Evolutionary conservation across 2,329 filamentous ascomycete species (phyloP).

Genomic region (Neofusicoccum parvum): DNA sequence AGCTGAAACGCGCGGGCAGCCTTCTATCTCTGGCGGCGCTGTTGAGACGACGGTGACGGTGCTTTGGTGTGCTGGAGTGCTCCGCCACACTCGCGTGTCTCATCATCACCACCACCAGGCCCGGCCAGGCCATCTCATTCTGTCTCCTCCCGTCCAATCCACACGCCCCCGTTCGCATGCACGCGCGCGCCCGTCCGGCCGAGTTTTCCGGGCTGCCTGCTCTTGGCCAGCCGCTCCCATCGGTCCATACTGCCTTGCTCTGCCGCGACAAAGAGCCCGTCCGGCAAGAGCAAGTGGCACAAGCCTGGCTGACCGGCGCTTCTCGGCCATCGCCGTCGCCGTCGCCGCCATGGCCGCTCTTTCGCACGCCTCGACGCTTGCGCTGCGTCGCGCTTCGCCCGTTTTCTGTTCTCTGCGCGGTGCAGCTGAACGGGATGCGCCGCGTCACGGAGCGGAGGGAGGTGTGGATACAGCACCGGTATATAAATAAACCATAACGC

Average conservation of each 20-base stretch:
- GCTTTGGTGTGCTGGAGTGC: background rate
- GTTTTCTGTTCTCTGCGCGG: background rate
- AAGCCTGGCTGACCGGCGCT: background rate
- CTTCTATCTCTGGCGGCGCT: background rate
- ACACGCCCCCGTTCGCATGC: background rate
- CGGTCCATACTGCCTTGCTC: background rate
- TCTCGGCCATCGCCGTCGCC: background rate
- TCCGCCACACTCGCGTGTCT: constrained; percentile 5
- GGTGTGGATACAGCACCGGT: background rate
- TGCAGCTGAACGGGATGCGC: constrained; percentile 5
- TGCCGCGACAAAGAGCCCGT: background rate
- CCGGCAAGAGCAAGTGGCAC: background rate
- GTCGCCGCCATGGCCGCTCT: background rate
- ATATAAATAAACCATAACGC: constrained; percentile 10
- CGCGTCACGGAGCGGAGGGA: background rate
- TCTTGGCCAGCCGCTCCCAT: background rate
- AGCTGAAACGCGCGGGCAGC: background rate
- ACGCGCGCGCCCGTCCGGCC: background rate
- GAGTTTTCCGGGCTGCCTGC: background rate
- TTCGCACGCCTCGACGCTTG: too few relatives aligned
- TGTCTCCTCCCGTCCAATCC: background rate
- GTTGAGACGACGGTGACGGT: background rate
- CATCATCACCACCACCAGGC: background rate
- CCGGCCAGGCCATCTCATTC: background rate
- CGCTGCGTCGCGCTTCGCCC: background rate